Evolutionary conservation across 805 yeast species (phyloP), one percentile per base, ranked within the genome.

Genomic region (Wickerhamiella occidentalis): DNA sequence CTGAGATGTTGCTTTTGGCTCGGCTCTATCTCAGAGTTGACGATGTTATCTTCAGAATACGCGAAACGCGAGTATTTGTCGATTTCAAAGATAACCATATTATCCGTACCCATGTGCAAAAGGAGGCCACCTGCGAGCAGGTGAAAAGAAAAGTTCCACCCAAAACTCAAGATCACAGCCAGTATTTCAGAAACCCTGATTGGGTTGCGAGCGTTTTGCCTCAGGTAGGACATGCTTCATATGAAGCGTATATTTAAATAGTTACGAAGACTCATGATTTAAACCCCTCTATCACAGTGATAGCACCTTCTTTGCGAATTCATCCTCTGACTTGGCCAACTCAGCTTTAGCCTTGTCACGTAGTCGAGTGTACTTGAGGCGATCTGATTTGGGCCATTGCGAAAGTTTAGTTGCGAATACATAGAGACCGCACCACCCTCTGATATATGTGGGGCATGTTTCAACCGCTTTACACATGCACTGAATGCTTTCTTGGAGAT

Each of bases 21-120:
- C 72, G 97, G 42, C 76, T 90, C 56, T 90, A 85, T 61, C 64
- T 92, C 52, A 72, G 97, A 43, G 94, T 92, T 6, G 99, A 92
- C 66, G 81, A 85, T 56, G 98, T 92, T 4, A 67, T 87, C 19
- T 77, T 90, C 59, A 69, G 95, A 55, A 75, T 92, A 4, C 71
- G 86, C 54, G 98, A 92, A 60, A 83, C 95, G 0, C 70, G 99
- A 51, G 67, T 88, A 0, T 90, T 75, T 64, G 73, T 92, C 18
- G 96, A 90, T 60, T 80, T 85, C 57, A 76, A 71, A 30, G 74
- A 78, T 3, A 73, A 77, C 56, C 55, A 68, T 55, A 74, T 90
- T 1, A 68, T 90, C 17, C 70, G 95, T 52, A 96, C 90, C 65
- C 80, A 79, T 64, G 82, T 82, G 62, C 77, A 74, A 55, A 84